phyloP scores from a whole-genome alignment of 2,329 filamentous ascomycete genomes.

The Kalaharituber pfeilii region DNA sequence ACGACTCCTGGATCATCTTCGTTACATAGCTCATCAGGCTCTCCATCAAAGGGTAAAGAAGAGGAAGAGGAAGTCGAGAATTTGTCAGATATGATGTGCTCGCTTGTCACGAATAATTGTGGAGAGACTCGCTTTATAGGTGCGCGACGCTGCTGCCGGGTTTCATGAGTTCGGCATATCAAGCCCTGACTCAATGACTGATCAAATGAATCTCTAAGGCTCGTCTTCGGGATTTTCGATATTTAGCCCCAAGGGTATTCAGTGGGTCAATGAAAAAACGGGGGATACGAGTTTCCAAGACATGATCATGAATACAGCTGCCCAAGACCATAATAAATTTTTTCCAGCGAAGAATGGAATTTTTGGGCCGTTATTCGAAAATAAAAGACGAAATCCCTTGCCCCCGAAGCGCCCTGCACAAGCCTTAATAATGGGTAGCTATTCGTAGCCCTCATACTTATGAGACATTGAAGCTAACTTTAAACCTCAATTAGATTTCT shows the following conservation, averaged over 20 bases:
- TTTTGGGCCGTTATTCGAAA: conserved; percentile 77
- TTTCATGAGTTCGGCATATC: neutral
- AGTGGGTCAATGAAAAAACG: conserved; percentile 96
- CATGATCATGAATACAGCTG: conserved; percentile 82
- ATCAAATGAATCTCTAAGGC: conserved; percentile 34
- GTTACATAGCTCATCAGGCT: conserved; percentile 39
- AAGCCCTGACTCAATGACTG: neutral
- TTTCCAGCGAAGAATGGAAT: conserved; percentile 82
- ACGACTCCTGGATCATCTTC: conserved; percentile 28
- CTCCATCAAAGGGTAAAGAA: conserved; percentile 32
- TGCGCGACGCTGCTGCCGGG: conserved; percentile 28
- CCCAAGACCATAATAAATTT: conserved; percentile 80
- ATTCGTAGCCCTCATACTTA: conserved; percentile 1
- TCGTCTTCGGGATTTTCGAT: conserved; percentile 97
- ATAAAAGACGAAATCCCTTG: conserved; percentile 64
- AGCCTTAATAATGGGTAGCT: neutral
- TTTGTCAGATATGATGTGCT: conserved; percentile 97
- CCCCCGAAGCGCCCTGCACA: conserved; percentile 68
- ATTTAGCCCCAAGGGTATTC: conserved; percentile 92
- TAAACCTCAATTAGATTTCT: conserved; percentile 50
- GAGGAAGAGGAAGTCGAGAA: conserved; percentile 60
- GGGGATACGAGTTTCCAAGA: conserved; percentile 88
- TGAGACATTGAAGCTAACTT: neutral
- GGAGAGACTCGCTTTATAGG: conserved; percentile 94
- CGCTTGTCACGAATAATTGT: conserved; percentile 80